These are phyloP conservation scores for Xenoacremonium recifei DNA, from an alignment of 2,329 filamentous ascomycete species.

Conservation along the genomic window DNA sequence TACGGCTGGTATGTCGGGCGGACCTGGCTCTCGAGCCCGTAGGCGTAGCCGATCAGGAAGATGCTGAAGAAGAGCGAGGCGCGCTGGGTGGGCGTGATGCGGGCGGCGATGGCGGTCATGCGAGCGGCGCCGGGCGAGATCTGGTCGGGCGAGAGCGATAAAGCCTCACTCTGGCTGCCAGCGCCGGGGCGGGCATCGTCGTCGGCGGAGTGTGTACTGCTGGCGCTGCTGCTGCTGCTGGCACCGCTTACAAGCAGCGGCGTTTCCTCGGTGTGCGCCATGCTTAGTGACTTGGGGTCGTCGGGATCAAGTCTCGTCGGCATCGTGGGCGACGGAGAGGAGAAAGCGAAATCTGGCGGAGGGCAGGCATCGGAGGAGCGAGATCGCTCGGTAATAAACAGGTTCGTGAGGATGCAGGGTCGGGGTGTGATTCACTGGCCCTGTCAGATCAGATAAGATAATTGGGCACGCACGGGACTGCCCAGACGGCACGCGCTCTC, in stretches of 20 bases:
- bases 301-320: background rate
- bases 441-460: background rate
- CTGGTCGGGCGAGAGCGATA: background rate
- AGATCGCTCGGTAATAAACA: too few species aligned
- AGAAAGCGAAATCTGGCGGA: background rate
- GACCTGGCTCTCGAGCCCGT: conserved; percentile 54
- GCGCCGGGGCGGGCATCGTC: background rate
- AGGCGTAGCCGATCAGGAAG: conserved; percentile 60
- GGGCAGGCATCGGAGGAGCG: too few species aligned
- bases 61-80: conserved; percentile 53
- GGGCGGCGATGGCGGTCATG: conserved; percentile 47
- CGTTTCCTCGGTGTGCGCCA: background rate
- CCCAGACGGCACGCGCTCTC: too few species aligned
- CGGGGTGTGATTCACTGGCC: background rate
- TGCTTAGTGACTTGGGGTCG: background rate
- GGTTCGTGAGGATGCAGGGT: too few species aligned
- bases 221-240: background rate
- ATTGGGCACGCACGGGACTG: too few species aligned
- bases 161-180: background rate
- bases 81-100: conserved; percentile 46
- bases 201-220: background rate
- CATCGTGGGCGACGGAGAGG: background rate
- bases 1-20: conserved; percentile 53
- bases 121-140: conserved; percentile 46
- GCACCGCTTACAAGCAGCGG: too few species aligned